phyloP scores from a whole-genome alignment of 1,284 basidiomycete genomes.

The Fomitopsis palustris region DNA sequence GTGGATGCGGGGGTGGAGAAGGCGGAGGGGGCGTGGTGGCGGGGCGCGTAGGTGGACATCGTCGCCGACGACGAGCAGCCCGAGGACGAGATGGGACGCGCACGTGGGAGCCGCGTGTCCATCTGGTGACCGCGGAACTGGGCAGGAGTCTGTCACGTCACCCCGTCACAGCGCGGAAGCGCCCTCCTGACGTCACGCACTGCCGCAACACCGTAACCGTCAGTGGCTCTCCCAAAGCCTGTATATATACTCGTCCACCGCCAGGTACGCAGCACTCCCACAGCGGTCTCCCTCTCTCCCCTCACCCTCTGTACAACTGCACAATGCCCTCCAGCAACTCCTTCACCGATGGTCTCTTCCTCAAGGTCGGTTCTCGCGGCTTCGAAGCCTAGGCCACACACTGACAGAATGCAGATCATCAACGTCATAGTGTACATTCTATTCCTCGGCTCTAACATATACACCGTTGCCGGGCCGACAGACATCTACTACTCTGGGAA shows the following conservation, averaged over 20 bases:
- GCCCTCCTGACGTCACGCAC: constrained; percentile 6
- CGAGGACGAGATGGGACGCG: constrained; percentile 1
- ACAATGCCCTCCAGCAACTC: constrained; percentile 26
- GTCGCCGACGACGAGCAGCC: constrained; percentile 10
- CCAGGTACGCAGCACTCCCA: neutral
- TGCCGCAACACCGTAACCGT: neutral
- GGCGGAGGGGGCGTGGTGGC: constrained; percentile 45
- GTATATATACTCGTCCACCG: neutral
- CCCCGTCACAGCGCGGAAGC: neutral
- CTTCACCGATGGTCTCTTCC: constrained; percentile 75
- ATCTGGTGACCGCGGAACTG: constrained; percentile 1
- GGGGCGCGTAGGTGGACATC: constrained; percentile 62
- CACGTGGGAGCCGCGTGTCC: constrained; percentile 9
- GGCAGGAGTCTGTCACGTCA: neutral
- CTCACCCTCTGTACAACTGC: neutral
- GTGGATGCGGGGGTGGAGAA: constrained; percentile 57
- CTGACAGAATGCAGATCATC: constrained; percentile 44
- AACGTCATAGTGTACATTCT: constrained; percentile 79
- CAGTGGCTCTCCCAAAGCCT: neutral
- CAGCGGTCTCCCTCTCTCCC: constrained; percentile 1
- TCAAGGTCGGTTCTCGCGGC: constrained; percentile 53
- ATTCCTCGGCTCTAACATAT: constrained; percentile 88
- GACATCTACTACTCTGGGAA: constrained; percentile 69
- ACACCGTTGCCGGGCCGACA: constrained; percentile 72
- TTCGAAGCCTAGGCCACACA: neutral